Base-by-base conservation (phyloP, 2,329 filamentous ascomycete genomes). In the Fusarium coicis region DNA sequence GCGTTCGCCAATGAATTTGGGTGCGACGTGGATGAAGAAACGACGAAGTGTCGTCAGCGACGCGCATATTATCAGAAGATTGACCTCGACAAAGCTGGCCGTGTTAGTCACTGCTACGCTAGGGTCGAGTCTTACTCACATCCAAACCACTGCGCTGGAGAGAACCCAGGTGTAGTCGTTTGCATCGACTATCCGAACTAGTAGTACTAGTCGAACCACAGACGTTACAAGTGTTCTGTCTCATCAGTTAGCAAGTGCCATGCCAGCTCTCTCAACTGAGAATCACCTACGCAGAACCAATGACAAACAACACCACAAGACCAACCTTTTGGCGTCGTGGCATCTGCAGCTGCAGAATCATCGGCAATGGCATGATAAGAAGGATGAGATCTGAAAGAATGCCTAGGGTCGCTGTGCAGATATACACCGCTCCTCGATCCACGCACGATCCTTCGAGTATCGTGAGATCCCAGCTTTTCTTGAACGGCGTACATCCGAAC, bases 321-420 rank as follows among this genome's bases (percentile, higher is more conserved):
- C 81, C 85, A 18, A 84, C 66, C 74, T 87, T 88, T 68, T 87
- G 85, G 26, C 81, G 82, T 43, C 70, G 74, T 0, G 85, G 85
- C 66, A 88, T 82, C 59, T 85, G 83, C 10, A 88, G 74, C 21
- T 78, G 79, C 55, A 84, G 74, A 15, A 88, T 80, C 42, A 86
- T 84, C 0, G 83, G 83, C 23, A 87, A 81, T 0, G 86, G 87
- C 30, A 88, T 77, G 2, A 81, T 71, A 61, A 86, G 83, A 30
- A 87, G 81, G 21, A 87, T 66, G 2, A 88, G 62, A 72, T 88
- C 85, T 5, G 85, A 85, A 23, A 83, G 54, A 52, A 87, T 85
- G 60, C 86, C 87, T 34, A 88, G 83, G 1, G 82, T 78, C 12
- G 85, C 82, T 21, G 84, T 83, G 34, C 70, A 75, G 14, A 77